Base-by-base conservation (phyloP, 192 early-diverging fungal species). In the Backusella parvicylindrica region DNA sequence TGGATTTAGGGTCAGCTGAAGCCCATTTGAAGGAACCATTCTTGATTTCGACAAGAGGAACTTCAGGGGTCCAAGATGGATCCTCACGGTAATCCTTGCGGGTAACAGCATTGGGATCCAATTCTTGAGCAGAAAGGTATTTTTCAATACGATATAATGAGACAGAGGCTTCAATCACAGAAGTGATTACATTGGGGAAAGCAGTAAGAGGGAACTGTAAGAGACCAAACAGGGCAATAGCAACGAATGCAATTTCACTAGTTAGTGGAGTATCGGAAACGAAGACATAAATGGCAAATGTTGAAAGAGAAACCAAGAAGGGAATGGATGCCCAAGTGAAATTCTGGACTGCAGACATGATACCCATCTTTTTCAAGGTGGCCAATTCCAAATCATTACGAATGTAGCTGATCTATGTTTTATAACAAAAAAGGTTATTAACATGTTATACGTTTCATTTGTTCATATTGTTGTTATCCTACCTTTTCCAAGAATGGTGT, bases 191-290 rank as follows among this genome's bases (percentile, higher is more conserved):
- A 36, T 83, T 89, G 0, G 98, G 97, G 75, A 98, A 93, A 35
- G 92, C 88, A 56, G 87, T 72, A 53, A 98, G 86, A 64, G 98
- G 96, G 83, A 96, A 96, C 78, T 93, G 92, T 26, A 98, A 81
- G 63, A 97, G 83, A 81, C 97, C 97, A 87, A 99, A 98, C 8
- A 99, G 84, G 1, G 95, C 84, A 66, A 99, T 84, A 2, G 95
- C 91, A 1, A 95, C 95, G 81, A 98, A 98, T 0, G 94, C 92
- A 53, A 93, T 74, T 68, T 85, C 83, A 30, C 90, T 80, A 0
- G 90, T 92, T 32, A 97, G 82, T 15, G 85, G 83, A 12, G 84
- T 31, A 66, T 47, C 12, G 33, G 77, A 68, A 23, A 93, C 80
- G 13, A 89, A 31, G 5, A 89, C 85, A 71, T 94, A 99, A 18